Percentiles rank a stretch among this genome's conserved stretches.
These are phyloP conservation scores for Gymnopus androsaceus DNA, from an alignment of 1,284 basidiomycete species.

Conservation along the genomic window DNA sequence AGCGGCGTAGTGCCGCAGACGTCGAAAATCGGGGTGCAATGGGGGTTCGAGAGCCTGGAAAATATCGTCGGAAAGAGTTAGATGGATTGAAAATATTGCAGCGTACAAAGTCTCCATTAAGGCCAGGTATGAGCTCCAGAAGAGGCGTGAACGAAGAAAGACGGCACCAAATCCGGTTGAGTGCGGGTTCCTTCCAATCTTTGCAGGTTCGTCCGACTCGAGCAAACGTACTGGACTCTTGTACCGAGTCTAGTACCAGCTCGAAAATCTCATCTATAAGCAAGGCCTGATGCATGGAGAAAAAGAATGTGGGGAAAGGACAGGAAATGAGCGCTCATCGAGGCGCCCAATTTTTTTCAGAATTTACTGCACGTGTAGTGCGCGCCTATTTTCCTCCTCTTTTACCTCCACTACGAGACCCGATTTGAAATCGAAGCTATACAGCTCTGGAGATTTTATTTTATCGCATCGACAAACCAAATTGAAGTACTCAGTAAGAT, in stretches of 20 bases:
- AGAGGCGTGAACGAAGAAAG: conserved; percentile 50
- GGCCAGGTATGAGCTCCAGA: conserved; percentile 42
- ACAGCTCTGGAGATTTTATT: too few species aligned
- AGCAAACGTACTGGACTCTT: conserved; percentile 34
- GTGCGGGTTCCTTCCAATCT: conserved; percentile 59
- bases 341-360: neutral
- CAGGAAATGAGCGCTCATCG: neutral
- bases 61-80: neutral
- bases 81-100: neutral
- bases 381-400: too few species aligned
- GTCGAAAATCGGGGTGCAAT: conserved; percentile 23
- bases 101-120: conserved; percentile 35
- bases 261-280: conserved; percentile 55
- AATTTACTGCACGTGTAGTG: too few species aligned
- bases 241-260: conserved; percentile 41
- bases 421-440: too few species aligned
- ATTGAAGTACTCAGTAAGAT: too few species aligned
- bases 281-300: conserved; percentile 48
- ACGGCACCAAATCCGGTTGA: conserved; percentile 53
- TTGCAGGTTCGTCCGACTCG: conserved; percentile 43
- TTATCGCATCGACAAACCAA: too few species aligned
- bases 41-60: conserved; percentile 23
- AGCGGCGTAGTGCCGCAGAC: conserved; percentile 45
- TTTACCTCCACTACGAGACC: too few species aligned
- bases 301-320: neutral